Evolutionary conservation across 345 rosid genomes (phyloP), one percentile per base, ranked within the genome.

Genomic region (Acer negundo): DNA sequence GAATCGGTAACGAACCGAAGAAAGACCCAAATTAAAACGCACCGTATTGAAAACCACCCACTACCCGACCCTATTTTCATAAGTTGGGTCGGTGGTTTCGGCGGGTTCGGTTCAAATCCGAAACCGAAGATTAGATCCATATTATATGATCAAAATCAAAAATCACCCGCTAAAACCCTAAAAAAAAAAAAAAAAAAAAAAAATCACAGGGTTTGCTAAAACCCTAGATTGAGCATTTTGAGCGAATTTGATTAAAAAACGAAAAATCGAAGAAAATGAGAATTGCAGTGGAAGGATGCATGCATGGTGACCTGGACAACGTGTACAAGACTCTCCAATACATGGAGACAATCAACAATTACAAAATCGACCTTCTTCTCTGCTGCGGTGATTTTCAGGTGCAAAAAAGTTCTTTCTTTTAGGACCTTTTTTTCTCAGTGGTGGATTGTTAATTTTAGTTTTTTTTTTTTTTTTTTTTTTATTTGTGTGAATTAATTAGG

Each of bases 381-480:
- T 94, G 97, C 80, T 96, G 98, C 80, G 97, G 99, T 70, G 99
- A 96, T 64, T 96, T 94, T 77, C 97, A 94, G 94, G 97, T 91
- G n/a, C 26, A 22, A 13, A 61, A 10, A 46, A 1, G 35, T 26
- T 23, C 1, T 62, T 26, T 22, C 12, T 44, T 40, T 42, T n/a
- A 20, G 13, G 9, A 46, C 3, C 12, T 9, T 46, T 46, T 46
- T 46, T 46, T 10, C 13, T 10, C 0, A 59, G 63, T 59, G 26
- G 63, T 59, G 26, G 74, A 53, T 47, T 72, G 42, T 23, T 46
- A 3, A 10, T 11, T 67, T 68, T 10, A 11, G 42, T 56, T 47
- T 72, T 38, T 47, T 9, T 55, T 72, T 55, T 31, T 16, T 22
- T 56, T 47, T 72, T 38, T 47, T 9, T 55, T 72, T 55, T 31